Evolutionary conservation across 225 moss, liverwort and hornwort species (phyloP).

Genomic region (Pseudisothecium myosuroides): DNA sequence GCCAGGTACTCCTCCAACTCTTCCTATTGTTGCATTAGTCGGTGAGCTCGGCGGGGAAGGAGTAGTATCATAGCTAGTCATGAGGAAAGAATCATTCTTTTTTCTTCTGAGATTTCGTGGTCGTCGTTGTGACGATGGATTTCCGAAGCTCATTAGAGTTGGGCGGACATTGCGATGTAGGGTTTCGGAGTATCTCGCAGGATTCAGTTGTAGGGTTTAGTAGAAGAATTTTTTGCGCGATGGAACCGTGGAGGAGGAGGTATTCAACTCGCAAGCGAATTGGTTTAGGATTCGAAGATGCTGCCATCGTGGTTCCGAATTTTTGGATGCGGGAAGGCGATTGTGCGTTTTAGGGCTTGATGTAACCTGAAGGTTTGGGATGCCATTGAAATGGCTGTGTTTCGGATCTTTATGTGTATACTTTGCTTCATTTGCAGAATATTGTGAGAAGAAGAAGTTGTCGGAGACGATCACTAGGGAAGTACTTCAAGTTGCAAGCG

Average conservation of each 20-base stretch:
- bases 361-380: background rate
- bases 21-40: background rate
- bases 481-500: background rate
- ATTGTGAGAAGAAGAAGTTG: background rate
- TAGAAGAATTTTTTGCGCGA: background rate
- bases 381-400: background rate
- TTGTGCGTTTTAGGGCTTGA: background rate
- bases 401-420: background rate
- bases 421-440: background rate
- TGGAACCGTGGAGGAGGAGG: background rate
- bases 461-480: background rate
- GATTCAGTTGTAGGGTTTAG: background rate
- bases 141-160: background rate
- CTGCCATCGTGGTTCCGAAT: background rate
- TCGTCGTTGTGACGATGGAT: background rate
- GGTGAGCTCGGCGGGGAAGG: background rate
- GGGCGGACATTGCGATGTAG: background rate
- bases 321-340: background rate
- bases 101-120: background rate
- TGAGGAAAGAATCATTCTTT: background rate
- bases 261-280: background rate
- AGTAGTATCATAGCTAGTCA: background rate
- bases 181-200: background rate
- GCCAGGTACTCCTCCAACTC: conserved; percentile 1
- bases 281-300: background rate